Evolutionary conservation across 306 rosid genomes (phyloP).

Genomic region (Pyrus pyrifolia): DNA sequence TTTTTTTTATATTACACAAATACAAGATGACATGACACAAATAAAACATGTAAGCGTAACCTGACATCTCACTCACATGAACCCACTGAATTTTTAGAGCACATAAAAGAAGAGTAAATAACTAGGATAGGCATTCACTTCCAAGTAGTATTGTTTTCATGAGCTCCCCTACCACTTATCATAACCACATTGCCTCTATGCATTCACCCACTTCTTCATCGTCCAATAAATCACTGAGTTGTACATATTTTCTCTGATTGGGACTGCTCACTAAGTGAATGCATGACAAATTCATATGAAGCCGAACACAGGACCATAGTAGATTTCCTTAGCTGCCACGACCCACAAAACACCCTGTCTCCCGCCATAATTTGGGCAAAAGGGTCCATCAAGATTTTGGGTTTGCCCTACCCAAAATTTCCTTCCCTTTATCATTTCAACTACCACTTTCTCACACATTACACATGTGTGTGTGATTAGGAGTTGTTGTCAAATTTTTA

Average conservation of each 20-base stretch:
- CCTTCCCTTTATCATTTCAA: slow-evolving; percentile 1
- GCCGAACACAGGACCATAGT: slow-evolving; percentile 6
- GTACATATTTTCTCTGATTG: neutral
- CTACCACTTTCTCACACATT: neutral
- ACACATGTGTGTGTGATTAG: neutral
- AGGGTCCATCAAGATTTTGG: slow-evolving; percentile 27
- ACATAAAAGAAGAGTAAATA: neutral
- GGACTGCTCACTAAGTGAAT: neutral
- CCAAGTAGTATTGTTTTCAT: neutral
- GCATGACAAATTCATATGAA: neutral
- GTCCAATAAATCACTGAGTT: neutral
- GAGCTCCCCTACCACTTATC: neutral
- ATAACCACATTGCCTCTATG: neutral
- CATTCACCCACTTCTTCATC: neutral
- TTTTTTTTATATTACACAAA: neutral
- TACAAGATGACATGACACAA: too few species aligned
- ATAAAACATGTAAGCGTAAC: too few species aligned
- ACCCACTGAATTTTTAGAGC: neutral
- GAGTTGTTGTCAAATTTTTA: too few species aligned
- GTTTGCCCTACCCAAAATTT: neutral
- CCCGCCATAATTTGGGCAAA: neutral
- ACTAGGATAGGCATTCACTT: neutral
- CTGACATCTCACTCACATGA: too few species aligned
- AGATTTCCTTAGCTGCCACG: neutral
- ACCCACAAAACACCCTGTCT: slow-evolving; percentile 17